These are phyloP conservation scores for Mycena galericulata DNA, from an alignment of 768 basidiomycete genomes.

Conservation along the genomic window DNA sequence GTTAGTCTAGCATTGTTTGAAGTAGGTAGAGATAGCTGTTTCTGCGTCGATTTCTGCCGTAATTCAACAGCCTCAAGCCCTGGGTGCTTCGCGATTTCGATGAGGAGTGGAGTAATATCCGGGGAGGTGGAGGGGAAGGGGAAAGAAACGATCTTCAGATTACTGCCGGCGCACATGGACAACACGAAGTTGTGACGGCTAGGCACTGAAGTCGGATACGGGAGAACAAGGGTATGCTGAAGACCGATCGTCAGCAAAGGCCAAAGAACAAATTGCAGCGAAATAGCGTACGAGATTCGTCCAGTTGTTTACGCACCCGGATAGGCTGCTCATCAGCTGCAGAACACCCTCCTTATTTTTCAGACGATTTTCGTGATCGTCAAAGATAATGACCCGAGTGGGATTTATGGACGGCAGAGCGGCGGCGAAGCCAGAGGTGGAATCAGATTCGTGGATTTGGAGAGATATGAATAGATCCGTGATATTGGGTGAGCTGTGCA, in stretches of 20 bases:
- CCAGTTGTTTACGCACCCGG: neutral
- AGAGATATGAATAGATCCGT: conserved; percentile 3
- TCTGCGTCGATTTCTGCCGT: neutral
- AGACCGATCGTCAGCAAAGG: no score
- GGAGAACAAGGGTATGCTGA: neutral
- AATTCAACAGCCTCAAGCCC: conserved; percentile 6
- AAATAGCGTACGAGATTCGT: neutral
- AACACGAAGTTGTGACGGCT: neutral
- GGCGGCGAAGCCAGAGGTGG: neutral
- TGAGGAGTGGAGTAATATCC: neutral
- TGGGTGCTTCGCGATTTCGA: neutral
- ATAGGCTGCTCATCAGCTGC: neutral
- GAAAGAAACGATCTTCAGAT: neutral
- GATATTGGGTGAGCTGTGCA: neutral
- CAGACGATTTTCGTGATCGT: neutral
- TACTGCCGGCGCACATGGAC: neutral
- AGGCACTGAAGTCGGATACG: neutral
- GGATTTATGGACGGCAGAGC: conserved; percentile 11
- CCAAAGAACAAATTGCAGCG: neutral
- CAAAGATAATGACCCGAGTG: neutral
- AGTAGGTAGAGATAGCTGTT: neutral
- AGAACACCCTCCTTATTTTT: neutral
- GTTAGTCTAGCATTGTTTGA: neutral
- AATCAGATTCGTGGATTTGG: conserved; percentile 5
- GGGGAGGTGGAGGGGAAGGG: neutral